A percentile compares a stretch with the other conserved stretches of the same genome.
Conservation (phyloP, 2,329 filamentous ascomycete species). For the Claviceps humidiphila region DNA sequence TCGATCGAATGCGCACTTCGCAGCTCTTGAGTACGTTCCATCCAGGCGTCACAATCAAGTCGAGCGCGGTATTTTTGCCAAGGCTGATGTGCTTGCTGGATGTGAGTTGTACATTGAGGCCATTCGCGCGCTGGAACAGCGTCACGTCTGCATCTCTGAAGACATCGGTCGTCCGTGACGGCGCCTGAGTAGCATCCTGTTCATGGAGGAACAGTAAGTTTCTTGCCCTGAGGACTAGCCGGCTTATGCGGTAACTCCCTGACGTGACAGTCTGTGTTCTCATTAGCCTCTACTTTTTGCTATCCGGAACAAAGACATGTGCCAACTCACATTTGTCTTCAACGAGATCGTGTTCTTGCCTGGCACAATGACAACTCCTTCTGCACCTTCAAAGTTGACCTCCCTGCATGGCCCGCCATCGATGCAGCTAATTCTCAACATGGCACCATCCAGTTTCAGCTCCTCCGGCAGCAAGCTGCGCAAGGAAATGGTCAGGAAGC, state of each 20-base stretch:
- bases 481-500: conserved; percentile 54
- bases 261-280: conserved; percentile 44
- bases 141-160: conserved; percentile 49
- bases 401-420: conserved; percentile 48
- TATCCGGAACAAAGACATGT: not conserved
- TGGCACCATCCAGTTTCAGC: conserved; percentile 51
- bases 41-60: conserved; percentile 59
- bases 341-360: conserved; percentile 32
- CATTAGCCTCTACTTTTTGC: not conserved
- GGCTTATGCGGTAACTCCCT: conserved; percentile 64
- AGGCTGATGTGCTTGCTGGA: conserved; percentile 63
- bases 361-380: conserved; percentile 24
- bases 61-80: conserved; percentile 63
- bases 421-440: conserved; percentile 47
- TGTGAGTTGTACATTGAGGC: conserved; percentile 54
- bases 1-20: conserved; percentile 48
- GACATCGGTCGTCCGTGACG: conserved; percentile 33
- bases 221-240: conserved; percentile 49
- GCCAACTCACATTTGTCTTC: conserved; percentile 21
- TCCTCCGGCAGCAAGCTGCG: conserved; percentile 60
- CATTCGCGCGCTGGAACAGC: conserved; percentile 58
- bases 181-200: conserved; percentile 36
- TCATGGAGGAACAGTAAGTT: conserved; percentile 57
- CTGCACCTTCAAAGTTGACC: conserved; percentile 21
- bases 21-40: conserved; percentile 54